Conservation (phyloP, 371 early-diverging fungal genomes). For the Mortierella sp. region DNA sequence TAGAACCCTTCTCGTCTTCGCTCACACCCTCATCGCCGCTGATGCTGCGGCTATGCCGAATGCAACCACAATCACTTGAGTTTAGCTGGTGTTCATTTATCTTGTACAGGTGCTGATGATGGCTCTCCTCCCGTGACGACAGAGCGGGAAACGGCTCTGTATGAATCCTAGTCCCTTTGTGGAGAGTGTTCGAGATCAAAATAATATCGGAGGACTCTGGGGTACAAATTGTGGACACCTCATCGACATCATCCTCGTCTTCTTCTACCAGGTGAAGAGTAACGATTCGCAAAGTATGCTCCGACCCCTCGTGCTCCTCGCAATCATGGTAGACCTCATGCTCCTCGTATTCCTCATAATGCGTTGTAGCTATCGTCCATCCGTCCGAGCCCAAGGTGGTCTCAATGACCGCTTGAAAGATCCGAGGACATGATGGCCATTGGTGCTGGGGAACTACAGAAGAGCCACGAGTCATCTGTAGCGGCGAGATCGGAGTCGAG, state of each 20-base stretch:
- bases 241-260: slow-evolving; percentile 18
- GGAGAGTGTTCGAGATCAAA: neutral
- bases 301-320: slow-evolving; percentile 45
- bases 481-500: slow-evolving; percentile 35
- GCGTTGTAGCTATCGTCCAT: slow-evolving; percentile 9
- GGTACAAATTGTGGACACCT: neutral
- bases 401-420: neutral
- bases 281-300: slow-evolving; percentile 30
- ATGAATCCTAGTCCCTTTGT: neutral
- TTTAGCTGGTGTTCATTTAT: too few relatives aligned
- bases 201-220: neutral
- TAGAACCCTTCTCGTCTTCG: neutral
- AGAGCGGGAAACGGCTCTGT: too few relatives aligned
- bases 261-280: slow-evolving; percentile 26
- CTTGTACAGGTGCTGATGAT: neutral
- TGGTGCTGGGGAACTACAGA: neutral
- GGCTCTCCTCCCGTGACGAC: neutral
- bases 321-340: slow-evolving; percentile 29
- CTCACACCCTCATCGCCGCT: slow-evolving; percentile 1
- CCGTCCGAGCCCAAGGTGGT: neutral
- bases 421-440: neutral
- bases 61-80: slow-evolving; percentile 41
- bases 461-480: slow-evolving; percentile 13
- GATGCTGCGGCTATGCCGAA: slow-evolving; percentile 5
- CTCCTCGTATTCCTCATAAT: slow-evolving; percentile 35